Conservation (phyloP, 306 rosid genomes). For the Cicer chorassanicum region DNA sequence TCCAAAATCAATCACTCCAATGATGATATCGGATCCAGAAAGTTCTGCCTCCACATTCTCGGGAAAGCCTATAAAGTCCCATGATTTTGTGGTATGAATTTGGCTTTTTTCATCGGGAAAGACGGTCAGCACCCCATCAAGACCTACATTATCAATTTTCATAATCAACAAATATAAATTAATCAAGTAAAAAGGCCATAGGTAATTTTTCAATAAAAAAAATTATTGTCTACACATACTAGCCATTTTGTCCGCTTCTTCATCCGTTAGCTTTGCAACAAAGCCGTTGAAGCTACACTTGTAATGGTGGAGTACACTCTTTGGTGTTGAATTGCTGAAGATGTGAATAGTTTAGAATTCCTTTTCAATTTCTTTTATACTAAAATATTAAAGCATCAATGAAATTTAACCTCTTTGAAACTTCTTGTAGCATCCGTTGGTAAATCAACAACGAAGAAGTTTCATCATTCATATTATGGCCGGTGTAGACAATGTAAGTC, state of each 20-base stretch:
- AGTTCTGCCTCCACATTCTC: conserved; percentile 18
- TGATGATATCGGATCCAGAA: conserved; percentile 48
- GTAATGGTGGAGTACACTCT: conserved; percentile 42
- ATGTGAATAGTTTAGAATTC: too few relatives aligned
- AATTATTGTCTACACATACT: conserved; percentile 10
- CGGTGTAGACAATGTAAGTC: conserved; percentile 59
- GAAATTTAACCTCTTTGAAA: conserved; percentile 44
- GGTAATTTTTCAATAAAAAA: too few relatives aligned
- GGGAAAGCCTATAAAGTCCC: conserved; percentile 67
- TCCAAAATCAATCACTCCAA: conserved; percentile 60
- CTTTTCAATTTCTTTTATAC: too few relatives aligned
- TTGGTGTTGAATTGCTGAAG: conserved; percentile 35
- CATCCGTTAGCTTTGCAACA: conserved; percentile 46
- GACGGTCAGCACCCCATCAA: conserved; percentile 58
- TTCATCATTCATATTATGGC: conserved; percentile 36
- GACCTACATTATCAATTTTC: conserved; percentile 39
- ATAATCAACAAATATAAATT: not conserved
- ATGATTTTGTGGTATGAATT: conserved; percentile 62
- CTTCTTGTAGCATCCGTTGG: conserved; percentile 45
- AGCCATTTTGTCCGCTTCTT: conserved; percentile 49
- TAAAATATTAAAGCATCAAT: not conserved
- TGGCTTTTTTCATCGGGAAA: conserved; percentile 45
- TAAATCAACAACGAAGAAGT: conserved; percentile 38
- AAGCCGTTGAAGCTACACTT: conserved; percentile 63
- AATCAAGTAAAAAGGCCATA: too few relatives aligned